Evolutionary conservation across 768 basidiomycete species (phyloP).

Genomic region (Termitomyces sp.): DNA sequence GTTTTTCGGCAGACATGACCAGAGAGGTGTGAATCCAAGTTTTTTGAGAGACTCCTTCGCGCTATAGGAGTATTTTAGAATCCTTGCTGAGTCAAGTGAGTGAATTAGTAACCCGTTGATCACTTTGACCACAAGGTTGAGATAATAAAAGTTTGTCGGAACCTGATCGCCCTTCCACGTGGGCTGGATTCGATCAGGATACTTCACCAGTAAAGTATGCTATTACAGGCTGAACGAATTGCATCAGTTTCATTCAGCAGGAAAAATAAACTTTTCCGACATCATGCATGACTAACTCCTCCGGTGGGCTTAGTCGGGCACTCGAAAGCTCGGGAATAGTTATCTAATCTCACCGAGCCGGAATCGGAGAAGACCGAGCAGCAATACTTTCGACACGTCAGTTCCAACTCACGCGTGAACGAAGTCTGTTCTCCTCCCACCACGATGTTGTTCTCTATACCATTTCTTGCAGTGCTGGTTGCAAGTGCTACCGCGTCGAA

Average conservation of each 20-base stretch:
- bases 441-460: constrained; percentile 56
- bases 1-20: constrained; percentile 28
- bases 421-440: constrained; percentile 14
- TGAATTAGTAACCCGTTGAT: not conserved
- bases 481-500: constrained; percentile 67
- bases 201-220: not conserved
- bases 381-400: constrained; percentile 13
- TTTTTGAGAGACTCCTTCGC: not conserved
- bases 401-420: constrained; percentile 10
- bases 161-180: constrained; percentile 8
- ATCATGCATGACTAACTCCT: not conserved
- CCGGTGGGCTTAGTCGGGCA: not conserved
- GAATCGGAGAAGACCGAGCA: constrained; percentile 17
- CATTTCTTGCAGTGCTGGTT: constrained; percentile 50
- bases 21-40: not conserved
- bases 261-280: not conserved
- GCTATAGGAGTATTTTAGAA: not conserved
- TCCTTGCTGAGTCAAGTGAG: constrained; percentile 18
- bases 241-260: not conserved
- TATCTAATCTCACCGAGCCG: not conserved
- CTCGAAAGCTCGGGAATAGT: not conserved
- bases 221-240: not conserved
- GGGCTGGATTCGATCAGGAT: not conserved
- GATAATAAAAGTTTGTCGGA: constrained; percentile 12
- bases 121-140: constrained; percentile 5